Percentiles rank a stretch among this genome's conserved stretches.
phyloP scores from a whole-genome alignment of 1,284 basidiomycete genomes.

The Ustilago crameri region DNA sequence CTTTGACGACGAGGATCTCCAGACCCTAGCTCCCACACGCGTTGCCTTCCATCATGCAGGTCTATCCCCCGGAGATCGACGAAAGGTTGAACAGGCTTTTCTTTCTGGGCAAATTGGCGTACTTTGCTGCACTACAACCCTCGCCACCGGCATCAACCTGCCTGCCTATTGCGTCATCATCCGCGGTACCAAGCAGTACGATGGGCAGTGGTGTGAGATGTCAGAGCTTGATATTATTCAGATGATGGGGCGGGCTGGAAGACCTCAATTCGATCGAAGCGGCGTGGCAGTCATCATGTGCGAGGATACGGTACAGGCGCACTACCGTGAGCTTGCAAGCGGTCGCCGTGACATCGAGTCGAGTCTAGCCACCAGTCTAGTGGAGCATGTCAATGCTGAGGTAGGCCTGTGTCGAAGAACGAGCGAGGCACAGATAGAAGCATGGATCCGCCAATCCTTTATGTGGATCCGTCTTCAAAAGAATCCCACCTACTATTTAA shows the following conservation, averaged over 20 bases:
- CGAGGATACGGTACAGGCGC: conserved; percentile 47
- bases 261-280: conserved; percentile 85
- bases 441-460: conserved; percentile 46
- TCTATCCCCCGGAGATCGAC: conserved; percentile 78
- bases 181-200: conserved; percentile 55
- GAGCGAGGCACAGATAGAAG: conserved; percentile 26
- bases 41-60: conserved; percentile 90
- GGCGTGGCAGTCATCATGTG: conserved; percentile 64
- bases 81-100: conserved; percentile 78
- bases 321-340: conserved; percentile 47
- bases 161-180: conserved; percentile 67
- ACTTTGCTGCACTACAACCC: conserved; percentile 71
- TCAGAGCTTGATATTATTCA: conserved; percentile 60
- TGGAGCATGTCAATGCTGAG: conserved; percentile 60
- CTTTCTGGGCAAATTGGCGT: conserved; percentile 73
- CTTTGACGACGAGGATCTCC: conserved; percentile 47
- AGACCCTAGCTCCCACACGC: conserved; percentile 69
- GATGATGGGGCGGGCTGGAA: conserved; percentile 81
- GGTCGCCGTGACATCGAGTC: conserved; percentile 54
- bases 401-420: conserved; percentile 35
- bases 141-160: conserved; percentile 88
- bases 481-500: conserved; percentile 52
- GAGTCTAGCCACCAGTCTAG: conserved; percentile 40
- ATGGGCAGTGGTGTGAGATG: conserved; percentile 53
- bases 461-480: conserved; percentile 49